Percentiles rank a stretch among this genome's conserved stretches.
These are phyloP conservation scores for Vaccinium macrocarpon DNA, from an alignment of 148 eudicot species.

Conservation along the genomic window DNA sequence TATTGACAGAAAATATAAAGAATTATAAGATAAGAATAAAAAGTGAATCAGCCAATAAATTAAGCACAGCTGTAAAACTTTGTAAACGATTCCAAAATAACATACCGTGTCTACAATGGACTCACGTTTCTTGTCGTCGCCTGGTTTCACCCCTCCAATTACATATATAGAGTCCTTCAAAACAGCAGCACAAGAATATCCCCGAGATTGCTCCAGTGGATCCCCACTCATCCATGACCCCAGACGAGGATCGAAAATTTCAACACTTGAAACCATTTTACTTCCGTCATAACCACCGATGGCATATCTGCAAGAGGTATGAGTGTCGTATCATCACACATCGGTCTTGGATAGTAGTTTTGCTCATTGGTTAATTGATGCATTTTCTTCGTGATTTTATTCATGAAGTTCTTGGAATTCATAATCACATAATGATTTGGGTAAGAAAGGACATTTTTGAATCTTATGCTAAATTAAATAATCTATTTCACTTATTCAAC, in stretches of 20 bases:
- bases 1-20: background rate
- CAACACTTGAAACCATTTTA: slow-evolving; percentile 52
- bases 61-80: background rate
- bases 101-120: slow-evolving; percentile 44
- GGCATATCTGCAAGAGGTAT: slow-evolving; percentile 47
- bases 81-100: background rate
- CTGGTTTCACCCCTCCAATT: slow-evolving; percentile 55
- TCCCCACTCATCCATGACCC: slow-evolving; percentile 65
- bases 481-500: too few relatives aligned
- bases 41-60: background rate
- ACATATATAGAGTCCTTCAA: slow-evolving; percentile 44
- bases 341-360: background rate
- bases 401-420: too few relatives aligned
- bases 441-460: too few relatives aligned
- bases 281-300: slow-evolving; percentile 73
- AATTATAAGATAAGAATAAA: background rate
- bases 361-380: too few relatives aligned
- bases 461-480: too few relatives aligned
- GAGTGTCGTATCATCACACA: background rate
- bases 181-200: slow-evolving; percentile 54
- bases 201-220: slow-evolving; percentile 60
- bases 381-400: too few relatives aligned
- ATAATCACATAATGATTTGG: too few relatives aligned
- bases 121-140: background rate
- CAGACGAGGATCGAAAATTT: slow-evolving; percentile 77